Conservation (phyloP, 1,284 basidiomycete genomes). For the Taiwanofungus camphoratus region DNA sequence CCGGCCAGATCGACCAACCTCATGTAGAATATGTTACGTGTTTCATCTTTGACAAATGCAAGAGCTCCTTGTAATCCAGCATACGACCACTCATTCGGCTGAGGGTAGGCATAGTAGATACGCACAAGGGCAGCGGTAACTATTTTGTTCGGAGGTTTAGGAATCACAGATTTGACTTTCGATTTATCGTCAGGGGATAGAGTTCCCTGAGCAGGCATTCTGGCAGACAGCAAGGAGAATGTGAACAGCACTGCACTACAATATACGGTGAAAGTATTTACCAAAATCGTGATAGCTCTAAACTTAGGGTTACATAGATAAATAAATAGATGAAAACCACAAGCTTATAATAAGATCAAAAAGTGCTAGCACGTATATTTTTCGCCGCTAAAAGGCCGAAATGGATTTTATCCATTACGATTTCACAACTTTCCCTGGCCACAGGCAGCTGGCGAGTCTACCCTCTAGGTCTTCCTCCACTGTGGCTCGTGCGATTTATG, state of each 20-base stretch:
- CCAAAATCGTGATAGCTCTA: too few relatives aligned
- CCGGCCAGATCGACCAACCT: slow-evolving; percentile 80
- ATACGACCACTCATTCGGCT: slow-evolving; percentile 77
- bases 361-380: too few relatives aligned
- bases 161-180: slow-evolving; percentile 66
- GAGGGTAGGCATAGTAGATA: slow-evolving; percentile 82
- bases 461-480: too few relatives aligned
- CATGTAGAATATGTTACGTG: slow-evolving; percentile 56
- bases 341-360: too few relatives aligned
- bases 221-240: not conserved
- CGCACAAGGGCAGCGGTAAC: slow-evolving; percentile 73
- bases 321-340: too few relatives aligned
- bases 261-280: too few relatives aligned
- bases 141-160: slow-evolving; percentile 62
- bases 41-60: slow-evolving; percentile 63
- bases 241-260: not conserved
- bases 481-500: too few relatives aligned
- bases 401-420: too few relatives aligned
- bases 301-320: too few relatives aligned
- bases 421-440: too few relatives aligned
- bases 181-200: slow-evolving; percentile 71
- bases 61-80: slow-evolving; percentile 82
- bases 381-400: too few relatives aligned
- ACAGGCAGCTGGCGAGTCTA: too few relatives aligned
- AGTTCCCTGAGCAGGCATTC: slow-evolving; percentile 68